These are phyloP conservation scores for Musa beccarii DNA, from an alignment of 176 grass and related monocot genomes.

Conservation along the genomic window DNA sequence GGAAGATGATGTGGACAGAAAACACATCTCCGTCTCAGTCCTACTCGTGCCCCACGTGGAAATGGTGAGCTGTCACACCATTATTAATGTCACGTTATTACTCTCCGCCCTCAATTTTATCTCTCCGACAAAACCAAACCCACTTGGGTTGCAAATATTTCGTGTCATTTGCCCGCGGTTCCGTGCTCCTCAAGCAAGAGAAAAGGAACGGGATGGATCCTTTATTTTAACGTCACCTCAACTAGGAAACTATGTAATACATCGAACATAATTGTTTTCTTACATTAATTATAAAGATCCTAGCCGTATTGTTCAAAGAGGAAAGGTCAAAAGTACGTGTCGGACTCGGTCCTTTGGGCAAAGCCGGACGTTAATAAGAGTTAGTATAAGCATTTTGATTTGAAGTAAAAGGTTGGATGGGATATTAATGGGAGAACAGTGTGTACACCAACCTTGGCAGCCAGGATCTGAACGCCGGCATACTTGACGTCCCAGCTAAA, in stretches of 20 bases:
- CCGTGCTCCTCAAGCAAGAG: background rate
- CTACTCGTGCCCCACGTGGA: background rate
- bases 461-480: slow-evolving; percentile 59
- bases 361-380: no score
- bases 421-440: no score
- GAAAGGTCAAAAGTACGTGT: no score
- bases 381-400: no score
- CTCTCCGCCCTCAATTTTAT: background rate
- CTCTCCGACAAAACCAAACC: background rate
- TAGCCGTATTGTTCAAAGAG: no score
- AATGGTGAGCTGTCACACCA: background rate
- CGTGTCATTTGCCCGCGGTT: background rate
- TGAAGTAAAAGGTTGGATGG: no score
- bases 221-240: no score
- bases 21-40: background rate
- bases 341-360: no score
- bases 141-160: background rate
- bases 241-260: no score
- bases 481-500: slow-evolving; percentile 99
- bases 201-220: background rate
- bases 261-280: no score
- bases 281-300: no score
- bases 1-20: background rate
- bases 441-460: background rate
- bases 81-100: background rate